Percentiles rank a stretch among this genome's conserved stretches.
Conservation (phyloP, 1,284 basidiomycete species). For the Porogramme epimiltina region DNA sequence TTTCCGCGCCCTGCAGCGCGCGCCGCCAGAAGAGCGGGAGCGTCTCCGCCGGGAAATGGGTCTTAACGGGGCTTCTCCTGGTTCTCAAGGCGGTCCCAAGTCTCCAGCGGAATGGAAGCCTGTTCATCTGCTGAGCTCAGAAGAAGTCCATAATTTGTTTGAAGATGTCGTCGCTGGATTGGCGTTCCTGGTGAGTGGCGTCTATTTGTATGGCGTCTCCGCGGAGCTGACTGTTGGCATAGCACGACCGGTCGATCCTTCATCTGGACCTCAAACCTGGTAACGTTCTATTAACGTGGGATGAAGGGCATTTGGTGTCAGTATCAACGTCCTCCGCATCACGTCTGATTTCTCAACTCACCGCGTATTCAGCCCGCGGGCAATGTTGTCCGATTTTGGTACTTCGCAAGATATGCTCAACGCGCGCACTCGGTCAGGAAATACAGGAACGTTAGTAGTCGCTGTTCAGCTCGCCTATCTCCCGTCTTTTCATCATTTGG, state of each 20-base stretch:
- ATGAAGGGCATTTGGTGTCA: constrained; percentile 82
- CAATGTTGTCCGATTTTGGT: constrained; percentile 93
- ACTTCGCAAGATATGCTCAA: constrained; percentile 89
- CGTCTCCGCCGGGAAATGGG: constrained; percentile 53
- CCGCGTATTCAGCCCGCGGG: constrained; percentile 58
- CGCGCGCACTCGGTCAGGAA: constrained; percentile 74
- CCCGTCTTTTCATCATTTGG: background rate
- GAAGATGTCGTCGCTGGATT: constrained; percentile 79
- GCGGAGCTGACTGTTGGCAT: background rate
- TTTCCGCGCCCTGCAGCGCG: constrained; percentile 69
- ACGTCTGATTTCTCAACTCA: background rate
- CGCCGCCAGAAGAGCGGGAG: constrained; percentile 63
- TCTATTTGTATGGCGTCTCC: background rate
- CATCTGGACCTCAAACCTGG: constrained; percentile 94
- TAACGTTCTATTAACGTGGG: constrained; percentile 91
- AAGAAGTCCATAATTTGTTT: constrained; percentile 79
- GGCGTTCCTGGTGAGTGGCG: constrained; percentile 69
- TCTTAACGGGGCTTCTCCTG: constrained; percentile 26
- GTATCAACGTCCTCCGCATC: constrained; percentile 22
- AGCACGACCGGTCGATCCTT: constrained; percentile 86
- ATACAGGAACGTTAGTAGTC: constrained; percentile 86
- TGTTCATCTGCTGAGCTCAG: constrained; percentile 78
- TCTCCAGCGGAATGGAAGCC: constrained; percentile 53
- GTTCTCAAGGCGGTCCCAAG: constrained; percentile 8
- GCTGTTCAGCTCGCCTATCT: background rate